Conservation (phyloP, 2,329 filamentous ascomycete genomes). For the Botryosphaeria dothidea region DNA sequence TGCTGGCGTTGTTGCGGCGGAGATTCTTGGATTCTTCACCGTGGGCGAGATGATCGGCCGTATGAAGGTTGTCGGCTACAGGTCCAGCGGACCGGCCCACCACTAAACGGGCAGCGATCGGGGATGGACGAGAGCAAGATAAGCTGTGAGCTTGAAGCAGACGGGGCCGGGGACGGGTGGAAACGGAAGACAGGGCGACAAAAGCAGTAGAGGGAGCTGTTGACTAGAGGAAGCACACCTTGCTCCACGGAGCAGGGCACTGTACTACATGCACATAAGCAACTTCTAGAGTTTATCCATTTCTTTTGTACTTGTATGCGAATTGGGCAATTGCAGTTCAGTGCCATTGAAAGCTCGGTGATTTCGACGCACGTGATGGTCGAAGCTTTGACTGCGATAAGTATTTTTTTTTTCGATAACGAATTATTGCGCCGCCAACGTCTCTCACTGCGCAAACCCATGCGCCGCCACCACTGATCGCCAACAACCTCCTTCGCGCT, state of each 20-base stretch:
- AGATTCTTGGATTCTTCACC: constrained; percentile 95
- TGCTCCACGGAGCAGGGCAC: constrained; percentile 24
- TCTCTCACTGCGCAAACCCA: not conserved
- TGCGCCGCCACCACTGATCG: not conserved
- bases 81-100: constrained; percentile 36
- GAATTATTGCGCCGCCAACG: constrained; percentile 16
- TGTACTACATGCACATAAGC: constrained; percentile 44
- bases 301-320: constrained; percentile 26
- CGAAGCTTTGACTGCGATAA: constrained; percentile 10
- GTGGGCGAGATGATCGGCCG: constrained; percentile 95
- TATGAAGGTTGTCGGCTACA: constrained; percentile 92
- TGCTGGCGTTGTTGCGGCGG: constrained; percentile 76
- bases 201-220: constrained; percentile 17
- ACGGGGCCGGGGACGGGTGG: constrained; percentile 12
- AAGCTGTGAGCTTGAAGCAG: constrained; percentile 1
- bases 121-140: constrained; percentile 5
- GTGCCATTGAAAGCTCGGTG: not conserved
- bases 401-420: constrained; percentile 15
- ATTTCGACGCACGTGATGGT: constrained; percentile 4
- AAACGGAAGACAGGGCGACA: constrained; percentile 6
- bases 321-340: constrained; percentile 22
- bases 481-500: not conserved
- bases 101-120: constrained; percentile 26
- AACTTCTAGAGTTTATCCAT: constrained; percentile 38
- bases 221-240: constrained; percentile 20